Evolutionary conservation across 2,329 filamentous ascomycete genomes (phyloP).

Genomic region (Colletotrichum tropicicola): DNA sequence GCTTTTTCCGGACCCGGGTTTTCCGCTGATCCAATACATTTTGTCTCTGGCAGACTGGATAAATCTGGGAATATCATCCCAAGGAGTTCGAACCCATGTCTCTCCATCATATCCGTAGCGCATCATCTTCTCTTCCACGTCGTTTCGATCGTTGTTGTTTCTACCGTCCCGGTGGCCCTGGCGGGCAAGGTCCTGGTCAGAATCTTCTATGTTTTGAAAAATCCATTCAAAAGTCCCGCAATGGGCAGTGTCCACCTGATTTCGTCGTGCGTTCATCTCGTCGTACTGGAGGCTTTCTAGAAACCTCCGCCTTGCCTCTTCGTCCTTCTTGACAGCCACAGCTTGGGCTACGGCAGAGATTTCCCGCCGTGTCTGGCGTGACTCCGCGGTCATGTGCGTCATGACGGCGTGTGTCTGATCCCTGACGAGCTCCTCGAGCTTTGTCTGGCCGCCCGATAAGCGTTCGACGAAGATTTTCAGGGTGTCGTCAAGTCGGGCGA

Average conservation of each 20-base stretch:
- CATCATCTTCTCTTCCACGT: too few relatives aligned
- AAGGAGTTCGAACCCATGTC: too few relatives aligned
- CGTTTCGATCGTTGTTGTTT: neutral
- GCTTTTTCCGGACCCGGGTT: constrained; percentile 36
- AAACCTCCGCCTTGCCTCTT: neutral
- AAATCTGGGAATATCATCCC: neutral
- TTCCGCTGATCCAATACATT: constrained; percentile 37
- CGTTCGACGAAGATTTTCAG: neutral
- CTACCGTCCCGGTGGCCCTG: too few relatives aligned
- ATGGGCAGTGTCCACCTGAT: neutral
- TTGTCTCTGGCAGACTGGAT: neutral
- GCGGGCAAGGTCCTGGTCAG: too few relatives aligned
- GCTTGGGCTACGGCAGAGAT: neutral
- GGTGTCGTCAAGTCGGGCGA: neutral
- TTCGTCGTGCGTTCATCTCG: neutral
- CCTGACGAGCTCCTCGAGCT: neutral
- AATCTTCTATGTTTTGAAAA: neutral
- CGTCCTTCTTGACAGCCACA: neutral
- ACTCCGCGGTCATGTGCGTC: neutral
- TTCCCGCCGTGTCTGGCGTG: neutral
- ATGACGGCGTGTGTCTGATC: neutral
- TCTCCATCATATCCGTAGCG: too few relatives aligned
- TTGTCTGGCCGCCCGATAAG: neutral
- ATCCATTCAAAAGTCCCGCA: neutral
- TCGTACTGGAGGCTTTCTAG: neutral